Conservation (phyloP, 2,329 filamentous ascomycete species). For the Annulohypoxylon truncatum region DNA sequence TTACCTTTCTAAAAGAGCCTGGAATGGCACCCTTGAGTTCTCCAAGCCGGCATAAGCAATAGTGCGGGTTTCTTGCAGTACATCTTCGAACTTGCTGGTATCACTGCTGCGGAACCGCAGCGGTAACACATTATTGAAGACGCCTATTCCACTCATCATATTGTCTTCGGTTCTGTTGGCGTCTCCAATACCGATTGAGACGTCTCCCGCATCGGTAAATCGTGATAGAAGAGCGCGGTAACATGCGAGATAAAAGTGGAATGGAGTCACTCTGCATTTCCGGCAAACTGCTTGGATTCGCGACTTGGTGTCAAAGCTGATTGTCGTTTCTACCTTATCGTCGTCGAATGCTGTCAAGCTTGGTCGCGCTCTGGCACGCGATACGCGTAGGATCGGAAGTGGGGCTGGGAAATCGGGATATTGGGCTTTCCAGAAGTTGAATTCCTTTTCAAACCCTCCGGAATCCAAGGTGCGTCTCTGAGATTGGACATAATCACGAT, state of each 20-base stretch:
- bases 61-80: neutral
- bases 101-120: slow-evolving; percentile 51
- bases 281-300: slow-evolving; percentile 8
- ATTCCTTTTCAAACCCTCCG: neutral
- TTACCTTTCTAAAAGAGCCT: neutral
- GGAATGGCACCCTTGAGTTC: neutral
- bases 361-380: neutral
- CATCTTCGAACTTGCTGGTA: neutral
- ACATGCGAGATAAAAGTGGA: slow-evolving; percentile 57
- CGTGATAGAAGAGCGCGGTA: slow-evolving; percentile 51
- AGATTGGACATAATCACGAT: neutral
- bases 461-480: neutral
- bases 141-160: slow-evolving; percentile 55
- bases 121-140: slow-evolving; percentile 62
- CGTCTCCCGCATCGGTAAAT: slow-evolving; percentile 47
- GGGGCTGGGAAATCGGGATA: neutral
- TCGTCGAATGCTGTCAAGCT: neutral
- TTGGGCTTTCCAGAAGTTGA: slow-evolving; percentile 1
- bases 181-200: slow-evolving; percentile 59
- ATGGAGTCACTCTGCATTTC: slow-evolving; percentile 50
- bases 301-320: neutral
- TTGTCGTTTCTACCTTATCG: neutral
- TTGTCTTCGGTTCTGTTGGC: slow-evolving; percentile 51
- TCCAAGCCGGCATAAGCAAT: neutral
- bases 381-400: slow-evolving; percentile 3